phyloP scores from a whole-genome alignment of 257 asterid genomes.

The Lycium barbarum region DNA sequence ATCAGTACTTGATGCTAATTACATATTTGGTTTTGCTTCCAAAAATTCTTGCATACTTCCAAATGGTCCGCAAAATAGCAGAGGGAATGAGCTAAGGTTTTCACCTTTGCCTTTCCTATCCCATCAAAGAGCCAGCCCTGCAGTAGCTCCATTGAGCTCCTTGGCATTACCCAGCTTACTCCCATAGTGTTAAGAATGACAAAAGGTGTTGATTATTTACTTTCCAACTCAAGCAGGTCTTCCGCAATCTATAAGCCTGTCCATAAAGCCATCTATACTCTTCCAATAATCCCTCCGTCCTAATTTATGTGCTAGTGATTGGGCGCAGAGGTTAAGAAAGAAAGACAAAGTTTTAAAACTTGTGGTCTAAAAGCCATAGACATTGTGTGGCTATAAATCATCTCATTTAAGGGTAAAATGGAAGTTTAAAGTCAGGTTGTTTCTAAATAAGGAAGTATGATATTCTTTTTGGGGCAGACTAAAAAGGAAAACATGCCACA shows the following conservation, averaged over 20 bases:
- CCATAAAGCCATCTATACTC: not conserved
- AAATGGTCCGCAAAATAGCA: not conserved
- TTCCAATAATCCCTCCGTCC: not conserved
- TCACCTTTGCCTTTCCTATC: not conserved
- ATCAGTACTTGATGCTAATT: not conserved
- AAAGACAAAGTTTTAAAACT: no score
- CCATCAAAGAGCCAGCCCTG: not conserved
- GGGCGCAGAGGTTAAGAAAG: not conserved
- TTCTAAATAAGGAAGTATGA: not conserved
- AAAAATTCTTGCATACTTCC: conserved; percentile 13
- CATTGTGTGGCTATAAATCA: not conserved
- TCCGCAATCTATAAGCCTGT: not conserved
- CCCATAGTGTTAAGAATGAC: not conserved
- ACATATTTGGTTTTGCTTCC: not conserved
- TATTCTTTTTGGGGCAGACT: not conserved
- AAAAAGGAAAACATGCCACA: conserved; percentile 4
- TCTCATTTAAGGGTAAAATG: not conserved
- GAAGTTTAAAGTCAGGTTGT: not conserved
- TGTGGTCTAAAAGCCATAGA: not conserved
- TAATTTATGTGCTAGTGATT: not conserved
- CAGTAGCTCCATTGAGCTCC: not conserved
- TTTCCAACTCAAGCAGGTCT: conserved; percentile 2
- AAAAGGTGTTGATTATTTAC: not conserved
- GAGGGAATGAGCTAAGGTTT: not conserved
- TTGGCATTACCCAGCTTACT: not conserved